phyloP scores from a whole-genome alignment of 2,329 filamentous ascomycete species.

The Beauveria caledonica region DNA sequence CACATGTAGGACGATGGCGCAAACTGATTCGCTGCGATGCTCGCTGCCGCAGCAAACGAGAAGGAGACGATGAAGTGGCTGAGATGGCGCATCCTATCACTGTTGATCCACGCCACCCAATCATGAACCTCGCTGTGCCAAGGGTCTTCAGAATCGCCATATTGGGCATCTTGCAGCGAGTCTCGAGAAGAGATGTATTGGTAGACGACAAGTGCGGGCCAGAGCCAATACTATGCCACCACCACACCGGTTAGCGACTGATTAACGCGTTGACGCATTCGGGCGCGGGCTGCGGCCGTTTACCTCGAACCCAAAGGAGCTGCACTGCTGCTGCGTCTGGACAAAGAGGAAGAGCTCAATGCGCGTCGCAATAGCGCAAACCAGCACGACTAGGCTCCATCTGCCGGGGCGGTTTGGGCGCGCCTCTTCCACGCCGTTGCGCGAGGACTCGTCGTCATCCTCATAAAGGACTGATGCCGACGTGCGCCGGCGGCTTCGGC shows the following conservation, averaged over 20 bases:
- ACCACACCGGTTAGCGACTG: too few species aligned
- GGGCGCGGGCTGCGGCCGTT: background rate
- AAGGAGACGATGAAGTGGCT: slow-evolving; percentile 27
- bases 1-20: slow-evolving; percentile 45
- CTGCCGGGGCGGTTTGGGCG: slow-evolving; percentile 37
- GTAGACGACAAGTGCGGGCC: slow-evolving; percentile 28
- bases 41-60: slow-evolving; percentile 33
- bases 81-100: slow-evolving; percentile 29
- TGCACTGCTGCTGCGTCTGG: slow-evolving; percentile 41
- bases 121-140: slow-evolving; percentile 42
- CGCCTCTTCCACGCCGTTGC: background rate
- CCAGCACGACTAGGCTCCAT: slow-evolving; percentile 36
- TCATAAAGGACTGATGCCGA: background rate
- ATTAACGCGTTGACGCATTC: background rate
- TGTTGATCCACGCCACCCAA: slow-evolving; percentile 37
- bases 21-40: slow-evolving; percentile 32
- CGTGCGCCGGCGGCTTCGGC: background rate
- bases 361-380: slow-evolving; percentile 37
- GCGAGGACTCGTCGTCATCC: background rate
- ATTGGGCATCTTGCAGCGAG: slow-evolving; percentile 30
- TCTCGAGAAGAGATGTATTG: slow-evolving; percentile 35
- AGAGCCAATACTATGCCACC: slow-evolving; percentile 5
- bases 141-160: slow-evolving; percentile 35
- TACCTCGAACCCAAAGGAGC: slow-evolving; percentile 41
- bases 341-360: slow-evolving; percentile 40